A percentile compares a stretch with the other conserved stretches of the same genome.
phyloP scores from a whole-genome alignment of 2,329 filamentous ascomycete genomes.

The Fusarium siculi region DNA sequence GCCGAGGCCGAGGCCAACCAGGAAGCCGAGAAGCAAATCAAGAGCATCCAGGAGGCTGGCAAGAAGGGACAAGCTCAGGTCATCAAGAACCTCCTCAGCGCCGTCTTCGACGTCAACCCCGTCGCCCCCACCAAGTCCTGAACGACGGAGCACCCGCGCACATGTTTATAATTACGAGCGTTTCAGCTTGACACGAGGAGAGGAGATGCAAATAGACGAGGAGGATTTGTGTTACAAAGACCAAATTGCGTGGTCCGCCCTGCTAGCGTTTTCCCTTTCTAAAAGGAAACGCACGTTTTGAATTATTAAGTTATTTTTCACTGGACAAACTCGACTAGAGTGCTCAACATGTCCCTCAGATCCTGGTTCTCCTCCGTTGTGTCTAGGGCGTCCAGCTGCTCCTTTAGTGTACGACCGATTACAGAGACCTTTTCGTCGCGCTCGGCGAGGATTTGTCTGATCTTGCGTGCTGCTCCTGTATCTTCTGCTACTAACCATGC shows the following conservation, averaged over 20 bases:
- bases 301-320: conserved; percentile 44
- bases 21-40: conserved; percentile 81
- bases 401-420: conserved; percentile 74
- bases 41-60: conserved; percentile 83
- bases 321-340: conserved; percentile 62
- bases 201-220: conserved; percentile 23
- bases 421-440: conserved; percentile 72
- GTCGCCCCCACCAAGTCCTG: conserved; percentile 57
- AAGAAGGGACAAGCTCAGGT: conserved; percentile 83
- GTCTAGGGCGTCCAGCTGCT: conserved; percentile 64
- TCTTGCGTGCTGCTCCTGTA: conserved; percentile 73
- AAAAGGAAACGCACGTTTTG: conserved; percentile 24
- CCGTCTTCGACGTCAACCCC: conserved; percentile 87
- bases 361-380: conserved; percentile 70
- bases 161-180: conserved; percentile 27
- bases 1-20: conserved; percentile 84
- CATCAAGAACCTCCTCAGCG: conserved; percentile 82
- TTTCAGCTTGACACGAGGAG: conserved; percentile 13
- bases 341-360: conserved; percentile 64
- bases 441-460: conserved; percentile 72
- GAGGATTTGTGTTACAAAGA: conserved; percentile 27
- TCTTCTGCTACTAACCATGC: conserved; percentile 96
- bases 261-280: conserved; percentile 9
- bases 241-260: conserved; percentile 29
- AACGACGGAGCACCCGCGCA: conserved; percentile 6